Evolutionary conservation across 768 basidiomycete genomes (phyloP), one percentile per base, ranked within the genome.

Genomic region (Leccinum olivaceopallidum): DNA sequence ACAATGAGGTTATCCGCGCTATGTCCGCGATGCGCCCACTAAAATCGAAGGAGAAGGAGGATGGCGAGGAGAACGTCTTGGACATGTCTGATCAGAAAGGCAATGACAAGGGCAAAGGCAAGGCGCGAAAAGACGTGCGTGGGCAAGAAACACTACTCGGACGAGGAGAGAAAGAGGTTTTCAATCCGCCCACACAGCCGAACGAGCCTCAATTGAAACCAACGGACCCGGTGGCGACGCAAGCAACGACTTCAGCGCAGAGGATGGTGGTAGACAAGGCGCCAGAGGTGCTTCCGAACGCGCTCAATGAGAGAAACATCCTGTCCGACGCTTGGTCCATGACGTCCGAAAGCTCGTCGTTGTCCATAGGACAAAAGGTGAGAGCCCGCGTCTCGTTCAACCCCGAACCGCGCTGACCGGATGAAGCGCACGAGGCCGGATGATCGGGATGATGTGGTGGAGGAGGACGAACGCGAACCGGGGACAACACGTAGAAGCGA

Each of bases 71-170:
- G 49, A 22, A 24, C 7, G 12, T 26, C 49, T 12, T 22, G 14
- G 3, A 24, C 24, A 36, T 98, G 97, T 44, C 42, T 44, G n/a
- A 44, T 44, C 42, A n/a, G 18, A 42, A 42, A 9, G 9, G 16
- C 1, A 34, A 34, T 13, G 34, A 13, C 12, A 34, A 12, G 34
- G 9, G 16, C 1, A 34, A 34, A 34, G 34, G 34, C 12, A 34
- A 12, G 34, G 34, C 34, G 34, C 34, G 34, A 34, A 34, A 13
- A 34, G 39, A 39, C 39, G 18, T 42, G 4, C 39, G 9, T 42
- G 39, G 39, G 39, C 39, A 42, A 2, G 39, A n/a, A 42, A 42
- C 9, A 42, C 18, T 9, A 18, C 39, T n/a, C 39, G 9, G n/a
- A 42, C 39, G 39, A 9, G 18, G 18, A 39, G 39, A 39, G 8